These are phyloP conservation scores for Haematococcus sp. DNA, from an alignment of 139 green algal genomes.

Conservation along the genomic window DNA sequence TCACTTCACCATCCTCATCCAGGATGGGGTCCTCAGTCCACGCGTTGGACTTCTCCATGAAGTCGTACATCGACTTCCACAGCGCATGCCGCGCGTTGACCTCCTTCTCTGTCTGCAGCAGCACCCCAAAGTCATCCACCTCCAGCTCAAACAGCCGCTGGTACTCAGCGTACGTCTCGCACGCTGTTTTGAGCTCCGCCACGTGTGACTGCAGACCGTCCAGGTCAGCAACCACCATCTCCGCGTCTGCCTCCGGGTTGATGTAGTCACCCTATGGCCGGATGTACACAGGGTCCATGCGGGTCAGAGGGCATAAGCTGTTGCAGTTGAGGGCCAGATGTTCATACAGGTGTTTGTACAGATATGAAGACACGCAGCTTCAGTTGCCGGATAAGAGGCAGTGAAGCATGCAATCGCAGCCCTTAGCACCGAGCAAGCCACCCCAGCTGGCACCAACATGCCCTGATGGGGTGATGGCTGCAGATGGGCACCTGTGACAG, in stretches of 20 bases:
- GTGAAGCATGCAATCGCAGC: too few species aligned
- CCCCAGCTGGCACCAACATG: too few species aligned
- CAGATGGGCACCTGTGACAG: too few species aligned
- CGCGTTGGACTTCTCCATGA: constrained; percentile 56
- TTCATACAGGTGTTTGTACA: too few species aligned
- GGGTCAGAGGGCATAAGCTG: not conserved
- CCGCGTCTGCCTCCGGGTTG: constrained; percentile 46
- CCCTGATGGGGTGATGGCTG: not conserved
- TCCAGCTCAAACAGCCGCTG: constrained; percentile 56
- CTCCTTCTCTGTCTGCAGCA: constrained; percentile 58
- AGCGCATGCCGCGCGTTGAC: constrained; percentile 51
- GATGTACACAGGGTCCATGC: too few species aligned
- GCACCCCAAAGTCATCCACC: constrained; percentile 47
- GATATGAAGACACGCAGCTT: too few species aligned
- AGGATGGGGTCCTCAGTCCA: constrained; percentile 71
- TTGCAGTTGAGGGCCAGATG: too few species aligned
- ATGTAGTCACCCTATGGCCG: constrained; percentile 44
- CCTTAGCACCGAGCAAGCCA: too few species aligned
- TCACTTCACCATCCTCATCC: constrained; percentile 38
- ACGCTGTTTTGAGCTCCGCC: constrained; percentile 16
- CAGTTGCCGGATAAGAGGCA: too few species aligned
- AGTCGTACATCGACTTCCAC: constrained; percentile 65
- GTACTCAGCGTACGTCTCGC: constrained; percentile 24
- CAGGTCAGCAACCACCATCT: constrained; percentile 44
- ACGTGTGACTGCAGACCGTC: constrained; percentile 38